These are phyloP conservation scores for Tricholoma sp. DNA, from an alignment of 768 basidiomycete species.

Conservation along the genomic window DNA sequence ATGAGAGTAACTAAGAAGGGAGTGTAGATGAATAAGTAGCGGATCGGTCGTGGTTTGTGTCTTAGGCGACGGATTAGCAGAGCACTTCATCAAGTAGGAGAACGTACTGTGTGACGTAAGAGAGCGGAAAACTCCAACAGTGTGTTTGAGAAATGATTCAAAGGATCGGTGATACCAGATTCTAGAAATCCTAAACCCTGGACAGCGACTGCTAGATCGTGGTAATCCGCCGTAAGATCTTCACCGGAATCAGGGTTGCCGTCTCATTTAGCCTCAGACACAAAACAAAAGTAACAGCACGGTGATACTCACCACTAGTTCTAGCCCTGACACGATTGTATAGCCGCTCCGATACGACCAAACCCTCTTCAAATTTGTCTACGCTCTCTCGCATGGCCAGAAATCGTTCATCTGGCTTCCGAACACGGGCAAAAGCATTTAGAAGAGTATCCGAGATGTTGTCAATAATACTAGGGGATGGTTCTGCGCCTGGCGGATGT, in stretches of 20 bases:
- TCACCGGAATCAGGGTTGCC: slow-evolving; percentile 72
- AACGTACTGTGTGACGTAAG: slow-evolving; percentile 72
- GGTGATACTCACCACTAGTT: slow-evolving; percentile 72
- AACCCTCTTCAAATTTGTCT: slow-evolving; percentile 96
- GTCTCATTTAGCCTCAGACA: slow-evolving; percentile 85
- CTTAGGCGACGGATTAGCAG: slow-evolving; percentile 30
- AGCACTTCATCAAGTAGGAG: not conserved
- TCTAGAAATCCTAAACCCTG: slow-evolving; percentile 98
- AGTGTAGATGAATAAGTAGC: slow-evolving; percentile 85
- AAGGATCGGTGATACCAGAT: slow-evolving; percentile 95
- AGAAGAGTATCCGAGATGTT: slow-evolving; percentile 93
- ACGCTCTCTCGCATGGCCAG: slow-evolving; percentile 86
- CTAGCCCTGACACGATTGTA: slow-evolving; percentile 75
- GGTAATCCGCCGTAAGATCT: slow-evolving; percentile 97
- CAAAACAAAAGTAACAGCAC: slow-evolving; percentile 20
- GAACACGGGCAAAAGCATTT: slow-evolving; percentile 92
- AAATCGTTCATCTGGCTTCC: slow-evolving; percentile 97
- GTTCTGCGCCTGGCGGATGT: slow-evolving; percentile 84
- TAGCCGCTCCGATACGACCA: slow-evolving; percentile 73
- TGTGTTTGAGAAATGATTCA: slow-evolving; percentile 96
- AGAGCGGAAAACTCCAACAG: slow-evolving; percentile 92
- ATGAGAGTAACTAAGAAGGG: slow-evolving; percentile 89
- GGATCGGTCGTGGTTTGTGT: slow-evolving; percentile 91
- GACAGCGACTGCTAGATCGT: slow-evolving; percentile 92
- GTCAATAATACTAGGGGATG: slow-evolving; percentile 79